Conservation (phyloP, 805 yeast genomes). For the Saccharomycopsis lassenensis region DNA sequence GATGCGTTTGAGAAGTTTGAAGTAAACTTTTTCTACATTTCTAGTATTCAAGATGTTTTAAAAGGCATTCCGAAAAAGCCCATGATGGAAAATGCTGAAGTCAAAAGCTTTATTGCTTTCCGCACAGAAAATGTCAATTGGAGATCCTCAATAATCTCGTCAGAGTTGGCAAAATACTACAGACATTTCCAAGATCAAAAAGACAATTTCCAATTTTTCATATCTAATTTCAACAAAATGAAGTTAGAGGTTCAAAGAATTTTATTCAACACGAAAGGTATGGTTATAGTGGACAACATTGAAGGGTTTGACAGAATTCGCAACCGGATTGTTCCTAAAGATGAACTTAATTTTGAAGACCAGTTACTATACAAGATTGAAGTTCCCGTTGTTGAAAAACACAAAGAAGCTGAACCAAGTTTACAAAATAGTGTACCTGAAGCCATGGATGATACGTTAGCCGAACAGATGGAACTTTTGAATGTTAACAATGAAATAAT, state of each 20-base stretch:
- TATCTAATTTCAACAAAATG: constrained; percentile 36
- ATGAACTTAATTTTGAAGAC: constrained; percentile 35
- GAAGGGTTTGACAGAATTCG: constrained; percentile 65
- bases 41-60: constrained; percentile 14
- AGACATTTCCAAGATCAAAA: constrained; percentile 54
- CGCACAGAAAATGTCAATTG: constrained; percentile 26
- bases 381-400: constrained; percentile 25
- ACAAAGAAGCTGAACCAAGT: not conserved
- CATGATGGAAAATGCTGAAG: constrained; percentile 18
- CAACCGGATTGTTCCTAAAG: constrained; percentile 45
- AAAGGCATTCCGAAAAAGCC: constrained; percentile 19
- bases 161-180: constrained; percentile 38
- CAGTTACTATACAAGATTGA: constrained; percentile 31
- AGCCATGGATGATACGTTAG: constrained; percentile 9
- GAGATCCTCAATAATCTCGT: constrained; percentile 29
- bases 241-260: constrained; percentile 34
- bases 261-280: constrained; percentile 19
- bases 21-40: constrained; percentile 19
- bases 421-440: constrained; percentile 3
- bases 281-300: constrained; percentile 50
- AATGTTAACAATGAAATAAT: constrained; percentile 20
- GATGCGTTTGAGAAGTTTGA: constrained; percentile 20
- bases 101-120: constrained; percentile 20
- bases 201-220: constrained; percentile 43
- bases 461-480: constrained; percentile 18